Percentiles rank a stretch among this genome's conserved stretches.
phyloP scores from a whole-genome alignment of 2,329 filamentous ascomycete species.

The Neopestalotiopsis sp. region DNA sequence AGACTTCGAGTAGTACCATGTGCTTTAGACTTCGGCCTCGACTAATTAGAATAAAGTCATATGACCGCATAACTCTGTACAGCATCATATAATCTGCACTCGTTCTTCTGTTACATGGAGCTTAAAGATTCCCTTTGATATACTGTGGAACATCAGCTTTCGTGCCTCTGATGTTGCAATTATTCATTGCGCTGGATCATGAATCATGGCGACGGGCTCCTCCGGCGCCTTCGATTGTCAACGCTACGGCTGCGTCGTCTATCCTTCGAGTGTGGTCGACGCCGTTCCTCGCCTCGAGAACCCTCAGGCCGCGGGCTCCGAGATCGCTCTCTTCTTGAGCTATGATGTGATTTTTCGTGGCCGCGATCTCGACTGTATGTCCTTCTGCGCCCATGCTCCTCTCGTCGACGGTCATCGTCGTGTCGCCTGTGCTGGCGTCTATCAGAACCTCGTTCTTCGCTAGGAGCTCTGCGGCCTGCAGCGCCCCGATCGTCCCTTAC shows the following conservation, averaged over 20 bases:
- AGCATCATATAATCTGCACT: too few relatives aligned
- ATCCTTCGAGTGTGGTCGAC: constrained; percentile 30
- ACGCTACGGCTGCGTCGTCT: constrained; percentile 32
- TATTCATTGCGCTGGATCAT: background rate
- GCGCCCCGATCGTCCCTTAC: background rate
- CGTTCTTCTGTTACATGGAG: too few relatives aligned
- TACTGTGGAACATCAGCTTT: too few relatives aligned
- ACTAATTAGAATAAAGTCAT: too few relatives aligned
- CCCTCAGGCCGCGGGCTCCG: constrained; percentile 29
- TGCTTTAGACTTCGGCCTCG: too few relatives aligned
- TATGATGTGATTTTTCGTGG: constrained; percentile 22
- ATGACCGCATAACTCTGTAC: too few relatives aligned
- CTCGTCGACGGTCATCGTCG: background rate
- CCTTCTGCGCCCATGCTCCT: constrained; percentile 14
- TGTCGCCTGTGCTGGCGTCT: constrained; percentile 24
- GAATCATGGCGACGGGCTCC: background rate
- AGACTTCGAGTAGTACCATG: too few relatives aligned
- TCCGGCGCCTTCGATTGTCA: constrained; percentile 17
- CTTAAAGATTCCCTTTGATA: too few relatives aligned
- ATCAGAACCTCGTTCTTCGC: constrained; percentile 27
- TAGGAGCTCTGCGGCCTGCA: constrained; percentile 25
- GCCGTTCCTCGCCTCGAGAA: constrained; percentile 26
- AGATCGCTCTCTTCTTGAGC: constrained; percentile 27
- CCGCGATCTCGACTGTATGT: constrained; percentile 29
- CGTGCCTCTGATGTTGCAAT: too few relatives aligned